Evolutionary conservation across 2,329 filamentous ascomycete species (phyloP).

Genomic region (Chaetomium strumarium): DNA sequence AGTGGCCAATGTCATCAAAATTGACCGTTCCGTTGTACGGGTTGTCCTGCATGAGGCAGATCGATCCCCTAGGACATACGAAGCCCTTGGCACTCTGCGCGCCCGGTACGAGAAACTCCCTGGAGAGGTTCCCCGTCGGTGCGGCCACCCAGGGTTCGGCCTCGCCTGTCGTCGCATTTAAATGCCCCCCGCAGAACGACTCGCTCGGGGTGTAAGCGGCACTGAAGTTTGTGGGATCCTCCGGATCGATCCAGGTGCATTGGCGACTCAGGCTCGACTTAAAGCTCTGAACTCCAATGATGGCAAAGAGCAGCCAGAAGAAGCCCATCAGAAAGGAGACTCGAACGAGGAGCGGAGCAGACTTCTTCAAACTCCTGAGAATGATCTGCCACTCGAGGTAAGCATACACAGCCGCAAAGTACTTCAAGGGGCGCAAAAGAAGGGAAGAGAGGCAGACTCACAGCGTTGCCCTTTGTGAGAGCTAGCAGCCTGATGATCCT

Average conservation of each 20-base stretch:
- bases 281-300: conserved; percentile 95
- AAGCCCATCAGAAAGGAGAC: conserved; percentile 93
- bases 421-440: not conserved
- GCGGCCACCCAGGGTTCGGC: conserved; percentile 61
- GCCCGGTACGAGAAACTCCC: conserved; percentile 43
- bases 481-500: conserved; percentile 87
- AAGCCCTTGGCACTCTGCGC: conserved; percentile 67
- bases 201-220: conserved; percentile 57
- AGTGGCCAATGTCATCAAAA: conserved; percentile 92
- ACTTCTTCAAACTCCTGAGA: conserved; percentile 88
- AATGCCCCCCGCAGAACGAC: conserved; percentile 81
- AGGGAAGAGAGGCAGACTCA: conserved; percentile 39
- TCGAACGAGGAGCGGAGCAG: conserved; percentile 82
- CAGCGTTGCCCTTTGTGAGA: conserved; percentile 87
- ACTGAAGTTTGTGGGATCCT: conserved; percentile 47
- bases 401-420: conserved; percentile 1
- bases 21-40: conserved; percentile 82
- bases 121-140: conserved; percentile 17
- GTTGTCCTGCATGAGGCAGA: conserved; percentile 73
- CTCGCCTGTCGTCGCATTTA: conserved; percentile 53
- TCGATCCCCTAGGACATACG: conserved; percentile 75
- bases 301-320: conserved; percentile 96
- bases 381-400: conserved; percentile 59
- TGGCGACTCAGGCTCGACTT: conserved; percentile 73
- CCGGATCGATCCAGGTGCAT: conserved; percentile 70